A percentile compares a stretch with the other conserved stretches of the same genome.
phyloP scores from a whole-genome alignment of 139 green algal genomes.

The Chlorella sp. region DNA sequence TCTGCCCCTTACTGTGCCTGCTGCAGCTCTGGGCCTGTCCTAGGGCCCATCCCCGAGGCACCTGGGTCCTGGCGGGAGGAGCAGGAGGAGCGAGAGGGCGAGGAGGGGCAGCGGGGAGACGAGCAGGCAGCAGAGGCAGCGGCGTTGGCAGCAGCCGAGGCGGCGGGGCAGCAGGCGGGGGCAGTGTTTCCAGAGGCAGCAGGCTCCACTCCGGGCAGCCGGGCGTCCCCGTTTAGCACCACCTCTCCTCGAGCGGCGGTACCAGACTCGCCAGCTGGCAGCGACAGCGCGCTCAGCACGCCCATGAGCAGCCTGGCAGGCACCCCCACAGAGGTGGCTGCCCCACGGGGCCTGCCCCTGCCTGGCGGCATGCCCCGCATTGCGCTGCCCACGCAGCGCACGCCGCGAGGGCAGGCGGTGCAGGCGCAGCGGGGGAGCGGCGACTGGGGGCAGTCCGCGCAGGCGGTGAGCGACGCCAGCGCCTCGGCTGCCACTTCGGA shows the following conservation, averaged over 20 bases:
- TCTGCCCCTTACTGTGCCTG: background rate
- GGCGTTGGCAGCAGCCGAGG: background rate
- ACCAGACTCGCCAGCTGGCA: background rate
- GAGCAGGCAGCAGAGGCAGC: background rate
- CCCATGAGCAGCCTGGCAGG: background rate
- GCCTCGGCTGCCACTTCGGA: background rate
- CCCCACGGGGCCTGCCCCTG: background rate
- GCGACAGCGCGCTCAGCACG: constrained; percentile 14
- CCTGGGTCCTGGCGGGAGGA: background rate
- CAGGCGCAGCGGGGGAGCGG: constrained; percentile 18
- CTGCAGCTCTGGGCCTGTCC: background rate
- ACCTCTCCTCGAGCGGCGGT: background rate
- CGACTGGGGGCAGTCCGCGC: constrained; percentile 2
- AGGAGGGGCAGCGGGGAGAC: background rate
- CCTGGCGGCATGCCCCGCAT: constrained; percentile 14
- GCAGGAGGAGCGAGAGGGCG: background rate
- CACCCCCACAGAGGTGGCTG: background rate
- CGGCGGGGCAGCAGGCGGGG: background rate
- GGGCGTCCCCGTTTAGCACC: background rate
- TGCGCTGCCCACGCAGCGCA: background rate
- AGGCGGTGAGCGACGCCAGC: background rate
- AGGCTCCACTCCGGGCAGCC: background rate
- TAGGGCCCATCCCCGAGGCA: background rate
- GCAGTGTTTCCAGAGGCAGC: background rate
- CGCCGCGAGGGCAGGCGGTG: constrained; percentile 52